Evolutionary conservation across 352 stramenopile species (phyloP).

Genomic region (Phytophthora brassicae): DNA sequence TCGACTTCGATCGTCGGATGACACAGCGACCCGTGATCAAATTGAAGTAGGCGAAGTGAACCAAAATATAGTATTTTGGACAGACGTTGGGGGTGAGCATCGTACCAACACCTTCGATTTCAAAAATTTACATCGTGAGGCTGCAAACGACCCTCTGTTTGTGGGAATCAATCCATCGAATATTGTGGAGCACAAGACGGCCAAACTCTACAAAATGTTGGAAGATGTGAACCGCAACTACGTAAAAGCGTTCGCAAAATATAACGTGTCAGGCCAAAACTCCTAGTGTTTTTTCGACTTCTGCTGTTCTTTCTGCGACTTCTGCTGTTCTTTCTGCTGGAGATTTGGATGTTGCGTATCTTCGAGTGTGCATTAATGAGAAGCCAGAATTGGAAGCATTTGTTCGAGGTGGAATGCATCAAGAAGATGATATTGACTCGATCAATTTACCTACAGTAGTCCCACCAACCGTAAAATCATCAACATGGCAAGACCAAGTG

Average conservation of each 20-base stretch:
- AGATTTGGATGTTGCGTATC: not conserved
- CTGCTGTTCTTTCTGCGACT: no score
- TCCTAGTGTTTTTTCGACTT: not conserved
- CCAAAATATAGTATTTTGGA: not conserved
- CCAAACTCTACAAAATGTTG: not conserved
- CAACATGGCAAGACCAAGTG: not conserved
- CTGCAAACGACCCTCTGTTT: not conserved
- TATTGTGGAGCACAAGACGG: not conserved
- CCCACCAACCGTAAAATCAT: not conserved
- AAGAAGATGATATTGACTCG: not conserved
- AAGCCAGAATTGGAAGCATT: not conserved
- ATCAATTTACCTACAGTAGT: not conserved
- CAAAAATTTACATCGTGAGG: not conserved
- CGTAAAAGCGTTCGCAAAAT: not conserved
- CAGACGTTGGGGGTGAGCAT: not conserved
- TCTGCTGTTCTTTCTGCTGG: no score
- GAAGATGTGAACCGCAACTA: not conserved
- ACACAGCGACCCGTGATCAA: not conserved
- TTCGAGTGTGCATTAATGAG: not conserved
- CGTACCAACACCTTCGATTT: not conserved
- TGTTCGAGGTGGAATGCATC: not conserved
- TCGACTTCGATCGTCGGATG: conserved; percentile 1
- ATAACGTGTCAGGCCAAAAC: not conserved
- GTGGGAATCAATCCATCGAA: not conserved
- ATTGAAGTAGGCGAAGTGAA: not conserved